Percentiles rank a stretch among this genome's conserved stretches.
Conservation (phyloP, 2,329 filamentous ascomycete species). For the Boeremia exigua region DNA sequence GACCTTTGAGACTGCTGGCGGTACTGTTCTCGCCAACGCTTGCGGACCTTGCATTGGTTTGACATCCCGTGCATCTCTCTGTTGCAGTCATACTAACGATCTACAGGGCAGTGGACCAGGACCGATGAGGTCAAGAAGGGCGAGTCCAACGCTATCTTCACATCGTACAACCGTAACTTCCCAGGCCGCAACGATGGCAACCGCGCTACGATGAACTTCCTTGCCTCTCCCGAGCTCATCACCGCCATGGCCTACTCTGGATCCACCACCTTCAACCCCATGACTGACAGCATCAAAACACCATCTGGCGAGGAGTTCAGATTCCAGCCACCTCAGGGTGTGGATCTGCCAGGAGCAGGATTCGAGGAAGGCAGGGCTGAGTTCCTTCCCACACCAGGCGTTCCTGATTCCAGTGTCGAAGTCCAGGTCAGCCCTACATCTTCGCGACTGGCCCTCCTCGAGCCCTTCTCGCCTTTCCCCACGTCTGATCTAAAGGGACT, state of each 20-base stretch:
- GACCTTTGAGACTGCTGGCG: conserved; percentile 86
- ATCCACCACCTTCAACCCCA: conserved; percentile 91
- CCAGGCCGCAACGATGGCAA: conserved; percentile 97
- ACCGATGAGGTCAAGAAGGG: conserved; percentile 86
- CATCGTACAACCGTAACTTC: conserved; percentile 99
- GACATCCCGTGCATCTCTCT: no score
- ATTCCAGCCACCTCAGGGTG: conserved; percentile 75
- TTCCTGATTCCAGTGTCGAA: conserved; percentile 71
- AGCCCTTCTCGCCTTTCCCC: conserved; percentile 89
- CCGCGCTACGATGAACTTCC: conserved; percentile 96
- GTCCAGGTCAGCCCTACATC: conserved; percentile 88
- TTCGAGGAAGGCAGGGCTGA: conserved; percentile 80
- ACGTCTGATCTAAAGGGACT: conserved; percentile 74
- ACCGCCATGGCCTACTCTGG: conserved; percentile 96
- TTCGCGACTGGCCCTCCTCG: conserved; percentile 85
- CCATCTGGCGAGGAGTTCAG: conserved; percentile 82
- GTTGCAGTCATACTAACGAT: no score
- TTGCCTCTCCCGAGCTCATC: conserved; percentile 94
- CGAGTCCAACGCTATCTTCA: conserved; percentile 90
- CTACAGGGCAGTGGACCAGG: conserved; percentile 80
- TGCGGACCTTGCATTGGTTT: conserved; percentile 59
- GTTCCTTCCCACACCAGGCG: conserved; percentile 74
- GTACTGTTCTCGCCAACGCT: conserved; percentile 89
- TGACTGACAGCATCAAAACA: conserved; percentile 83
- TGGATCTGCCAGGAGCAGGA: conserved; percentile 69